A percentile compares a stretch with the other conserved stretches of the same genome.
phyloP scores from a whole-genome alignment of 2,329 filamentous ascomycete species.

The Hymenoscyphus infarciens region DNA sequence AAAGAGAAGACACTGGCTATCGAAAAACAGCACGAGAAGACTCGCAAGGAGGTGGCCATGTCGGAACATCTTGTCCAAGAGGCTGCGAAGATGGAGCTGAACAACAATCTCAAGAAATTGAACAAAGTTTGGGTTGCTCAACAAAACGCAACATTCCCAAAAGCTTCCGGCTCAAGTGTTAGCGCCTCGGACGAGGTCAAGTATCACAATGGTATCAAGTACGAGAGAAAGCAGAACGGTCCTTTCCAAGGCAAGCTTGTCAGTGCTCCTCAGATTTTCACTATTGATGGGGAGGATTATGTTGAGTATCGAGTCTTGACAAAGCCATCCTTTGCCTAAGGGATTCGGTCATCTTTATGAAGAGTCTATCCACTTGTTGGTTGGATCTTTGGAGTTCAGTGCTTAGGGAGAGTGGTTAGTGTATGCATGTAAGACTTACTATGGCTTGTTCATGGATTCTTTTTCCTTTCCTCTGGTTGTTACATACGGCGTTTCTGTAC shows the following conservation, averaged over 20 bases:
- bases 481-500: slow-evolving; percentile 2
- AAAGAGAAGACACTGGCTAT: slow-evolving; percentile 29
- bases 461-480: background rate
- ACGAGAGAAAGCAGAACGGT: slow-evolving; percentile 57
- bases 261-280: slow-evolving; percentile 58
- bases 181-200: slow-evolving; percentile 49
- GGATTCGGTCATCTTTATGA: background rate
- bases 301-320: slow-evolving; percentile 64
- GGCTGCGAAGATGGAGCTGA: slow-evolving; percentile 29
- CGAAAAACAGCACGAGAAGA: slow-evolving; percentile 30
- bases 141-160: slow-evolving; percentile 22
- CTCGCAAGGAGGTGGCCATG: slow-evolving; percentile 29
- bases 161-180: slow-evolving; percentile 29
- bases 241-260: slow-evolving; percentile 63
- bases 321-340: slow-evolving; percentile 50
- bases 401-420: background rate
- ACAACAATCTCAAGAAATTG: slow-evolving; percentile 32
- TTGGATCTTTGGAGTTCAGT: background rate
- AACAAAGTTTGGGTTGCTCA: slow-evolving; percentile 34
- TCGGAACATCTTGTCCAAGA: slow-evolving; percentile 29
- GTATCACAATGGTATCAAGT: slow-evolving; percentile 57
- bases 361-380: background rate
- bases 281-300: slow-evolving; percentile 63
- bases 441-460: slow-evolving; percentile 1
- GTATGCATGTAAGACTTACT: slow-evolving; percentile 3